Base-by-base conservation (phyloP, 2,329 filamentous ascomycete genomes). In the Aspergillaceae sp. region DNA sequence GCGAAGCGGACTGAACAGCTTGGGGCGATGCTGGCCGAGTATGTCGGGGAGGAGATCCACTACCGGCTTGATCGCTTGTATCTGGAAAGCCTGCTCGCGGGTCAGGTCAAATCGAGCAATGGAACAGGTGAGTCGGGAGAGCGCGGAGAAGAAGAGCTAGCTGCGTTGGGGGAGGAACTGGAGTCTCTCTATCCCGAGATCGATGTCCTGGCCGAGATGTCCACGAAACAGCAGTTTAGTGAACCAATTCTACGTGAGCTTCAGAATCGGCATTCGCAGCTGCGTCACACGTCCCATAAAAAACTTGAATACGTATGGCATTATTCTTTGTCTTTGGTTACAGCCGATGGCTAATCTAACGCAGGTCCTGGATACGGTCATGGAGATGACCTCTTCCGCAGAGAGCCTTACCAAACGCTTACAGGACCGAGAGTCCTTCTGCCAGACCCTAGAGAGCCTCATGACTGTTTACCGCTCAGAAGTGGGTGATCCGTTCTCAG, bases 171-270 rank as follows among this genome's bases (percentile, higher is more conserved):
- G 45, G 58, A 62, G 43, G 67, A 70, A 46, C 51, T 70, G 8
- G 64, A 62, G 30, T 65, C 67, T 11, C 50, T 70, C 1, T 68
- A 69, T 42, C 57, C 64, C 0, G 67, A 70, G 42, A 67, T 70
- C 38, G 63, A 61, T 27, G 53, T 68, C 3, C 50, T 70, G 32
- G 59, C 67, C 37, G 63, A 69, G n/a, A 64, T 70, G 51, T 70
- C 69, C 43, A 66, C 64, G 1, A 65, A 63, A 48, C 68, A 73
- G 40, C 61, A 67, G 45, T 71, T 69, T 52, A 61, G 63, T 5
- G 66, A 66, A 35, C 63, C 67, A 4, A 69, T 70, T 42, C 49
- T 66, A 27, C 58, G 56, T 2, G 63, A 63, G 41, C 59, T 70
- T 26, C 57, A 62, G 34, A 57, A 58, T 36, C 55, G 56, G 26